A percentile compares a stretch with the other conserved stretches of the same genome.
Evolutionary conservation across 805 yeast genomes (phyloP).

Genomic region (Candida verbasci): DNA sequence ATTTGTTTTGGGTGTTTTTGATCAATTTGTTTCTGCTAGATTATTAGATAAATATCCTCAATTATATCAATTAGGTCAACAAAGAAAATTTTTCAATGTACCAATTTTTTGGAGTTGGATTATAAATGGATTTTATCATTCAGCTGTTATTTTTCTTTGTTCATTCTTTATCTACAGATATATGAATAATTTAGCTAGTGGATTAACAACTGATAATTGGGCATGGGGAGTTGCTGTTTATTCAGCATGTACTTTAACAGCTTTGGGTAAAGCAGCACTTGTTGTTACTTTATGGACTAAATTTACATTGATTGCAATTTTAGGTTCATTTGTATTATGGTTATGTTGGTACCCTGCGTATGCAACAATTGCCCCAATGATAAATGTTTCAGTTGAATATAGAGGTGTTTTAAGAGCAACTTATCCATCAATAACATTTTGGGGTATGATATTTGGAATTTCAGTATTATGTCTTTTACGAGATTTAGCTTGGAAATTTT

Average conservation of each 20-base stretch:
- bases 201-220: constrained; percentile 84
- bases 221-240: constrained; percentile 89
- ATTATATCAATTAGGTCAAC: constrained; percentile 85
- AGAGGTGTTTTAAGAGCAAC: constrained; percentile 72
- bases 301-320: constrained; percentile 85
- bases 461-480: constrained; percentile 77
- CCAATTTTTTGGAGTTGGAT: constrained; percentile 97
- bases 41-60: constrained; percentile 89
- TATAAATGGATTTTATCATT: constrained; percentile 89
- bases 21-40: constrained; percentile 90
- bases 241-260: constrained; percentile 83
- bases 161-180: constrained; percentile 62
- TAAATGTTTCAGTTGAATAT: constrained; percentile 79
- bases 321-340: constrained; percentile 89
- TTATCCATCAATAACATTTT: constrained; percentile 74
- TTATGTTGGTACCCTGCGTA: constrained; percentile 81
- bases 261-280: constrained; percentile 91
- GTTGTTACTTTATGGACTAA: constrained; percentile 94
- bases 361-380: constrained; percentile 77
- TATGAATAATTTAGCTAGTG: constrained; percentile 64
- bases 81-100: constrained; percentile 84
- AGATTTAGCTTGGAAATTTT: constrained; percentile 92
- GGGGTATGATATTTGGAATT: constrained; percentile 76
- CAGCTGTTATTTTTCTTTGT: constrained; percentile 77
- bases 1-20: constrained; percentile 92